These are phyloP conservation scores for Pichia gijzeniarum DNA, from an alignment of 805 yeast species.

Conservation along the genomic window DNA sequence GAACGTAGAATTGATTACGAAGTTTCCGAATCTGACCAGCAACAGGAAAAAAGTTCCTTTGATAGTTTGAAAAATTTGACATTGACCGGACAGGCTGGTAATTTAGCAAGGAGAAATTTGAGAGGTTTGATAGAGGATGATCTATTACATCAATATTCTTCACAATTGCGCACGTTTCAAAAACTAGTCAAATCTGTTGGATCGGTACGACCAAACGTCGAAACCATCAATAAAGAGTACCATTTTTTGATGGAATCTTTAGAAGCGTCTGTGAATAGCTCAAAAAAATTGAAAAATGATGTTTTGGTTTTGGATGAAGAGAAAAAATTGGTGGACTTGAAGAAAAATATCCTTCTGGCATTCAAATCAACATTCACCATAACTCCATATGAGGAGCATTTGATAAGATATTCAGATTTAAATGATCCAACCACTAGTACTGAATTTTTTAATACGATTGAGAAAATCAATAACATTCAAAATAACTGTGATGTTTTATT, in stretches of 20 bases:
- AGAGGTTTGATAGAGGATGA: conserved; percentile 57
- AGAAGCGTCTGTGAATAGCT: conserved; percentile 22
- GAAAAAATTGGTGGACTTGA: conserved; percentile 35
- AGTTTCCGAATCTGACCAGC: not conserved
- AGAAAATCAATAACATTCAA: conserved; percentile 58
- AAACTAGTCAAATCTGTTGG: conserved; percentile 38
- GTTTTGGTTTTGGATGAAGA: conserved; percentile 26
- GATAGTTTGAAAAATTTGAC: conserved; percentile 29
- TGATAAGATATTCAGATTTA: conserved; percentile 29
- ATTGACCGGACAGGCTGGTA: conserved; percentile 33
- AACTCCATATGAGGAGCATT: conserved; percentile 63
- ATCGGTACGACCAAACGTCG: conserved; percentile 26
- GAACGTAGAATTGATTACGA: conserved; percentile 21
- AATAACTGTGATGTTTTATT: conserved; percentile 64
- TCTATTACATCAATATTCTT: conserved; percentile 48
- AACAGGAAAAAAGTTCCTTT: not conserved
- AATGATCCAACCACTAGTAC: conserved; percentile 37
- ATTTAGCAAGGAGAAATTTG: conserved; percentile 52
- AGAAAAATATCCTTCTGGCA: conserved; percentile 44
- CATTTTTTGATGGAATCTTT: conserved; percentile 22
- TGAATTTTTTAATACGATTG: conserved; percentile 52
- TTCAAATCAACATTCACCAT: conserved; percentile 61
- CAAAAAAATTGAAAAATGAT: conserved; percentile 15
- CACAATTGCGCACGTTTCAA: conserved; percentile 39
- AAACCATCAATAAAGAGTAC: conserved; percentile 22